phyloP scores from a whole-genome alignment of 139 green algal species.

The Chlamydomonas sp. region DNA sequence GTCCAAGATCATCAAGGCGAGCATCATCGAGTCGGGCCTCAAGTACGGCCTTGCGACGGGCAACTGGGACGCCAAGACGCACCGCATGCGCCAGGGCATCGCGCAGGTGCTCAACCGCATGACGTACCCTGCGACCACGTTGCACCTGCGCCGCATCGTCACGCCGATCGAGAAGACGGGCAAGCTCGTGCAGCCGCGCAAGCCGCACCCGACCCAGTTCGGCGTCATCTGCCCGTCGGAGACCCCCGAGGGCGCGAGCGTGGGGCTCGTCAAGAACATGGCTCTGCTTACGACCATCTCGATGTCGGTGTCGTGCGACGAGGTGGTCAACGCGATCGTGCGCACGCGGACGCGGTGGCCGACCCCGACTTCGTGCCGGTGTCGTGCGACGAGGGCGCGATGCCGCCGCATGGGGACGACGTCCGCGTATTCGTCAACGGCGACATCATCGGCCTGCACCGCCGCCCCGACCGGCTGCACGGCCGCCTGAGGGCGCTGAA shows the following conservation, averaged over 20 bases:
- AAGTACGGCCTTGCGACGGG: slow-evolving; percentile 61
- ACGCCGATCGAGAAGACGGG: slow-evolving; percentile 33
- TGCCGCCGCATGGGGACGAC: background rate
- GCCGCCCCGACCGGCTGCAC: background rate
- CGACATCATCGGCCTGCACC: background rate
- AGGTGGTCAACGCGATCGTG: background rate
- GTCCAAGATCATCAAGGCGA: slow-evolving; percentile 48
- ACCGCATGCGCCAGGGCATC: background rate
- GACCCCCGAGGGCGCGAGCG: slow-evolving; percentile 67
- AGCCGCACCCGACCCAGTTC: slow-evolving; percentile 51
- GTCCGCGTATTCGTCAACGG: slow-evolving; percentile 10
- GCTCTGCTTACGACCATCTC: slow-evolving; percentile 33
- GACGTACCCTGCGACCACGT: slow-evolving; percentile 42
- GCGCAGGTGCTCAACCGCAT: slow-evolving; percentile 48
- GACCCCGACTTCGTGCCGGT: background rate
- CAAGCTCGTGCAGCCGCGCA: slow-evolving; percentile 48
- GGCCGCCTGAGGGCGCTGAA: background rate
- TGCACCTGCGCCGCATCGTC: slow-evolving; percentile 53
- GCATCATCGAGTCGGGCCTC: slow-evolving; percentile 50
- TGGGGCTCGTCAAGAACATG: slow-evolving; percentile 45
- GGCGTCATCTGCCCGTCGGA: slow-evolving; percentile 59
- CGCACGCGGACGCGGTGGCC: background rate
- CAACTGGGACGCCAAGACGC: slow-evolving; percentile 46
- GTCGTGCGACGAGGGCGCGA: background rate
- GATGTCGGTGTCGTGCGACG: background rate